These are phyloP conservation scores for Pseudotsuga menziesii DNA, from an alignment of 75 land plant species.

Conservation along the genomic window DNA sequence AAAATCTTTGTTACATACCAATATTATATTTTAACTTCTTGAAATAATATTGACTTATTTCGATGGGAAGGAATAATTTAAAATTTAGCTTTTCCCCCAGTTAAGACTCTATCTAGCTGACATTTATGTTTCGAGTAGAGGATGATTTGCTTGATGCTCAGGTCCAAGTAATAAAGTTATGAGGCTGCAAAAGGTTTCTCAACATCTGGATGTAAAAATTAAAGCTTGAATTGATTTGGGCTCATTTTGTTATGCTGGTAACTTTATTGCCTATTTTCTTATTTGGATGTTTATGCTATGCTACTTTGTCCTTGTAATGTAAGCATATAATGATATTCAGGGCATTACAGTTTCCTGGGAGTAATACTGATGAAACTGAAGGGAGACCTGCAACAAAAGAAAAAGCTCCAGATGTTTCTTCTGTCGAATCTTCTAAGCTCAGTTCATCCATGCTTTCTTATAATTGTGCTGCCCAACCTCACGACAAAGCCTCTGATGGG, in stretches of 20 bases:
- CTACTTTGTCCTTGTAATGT: neutral
- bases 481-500: conserved; percentile 17
- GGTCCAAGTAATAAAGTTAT: neutral
- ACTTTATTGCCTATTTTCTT: neutral
- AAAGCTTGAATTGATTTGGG: neutral
- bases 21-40: too few relatives aligned
- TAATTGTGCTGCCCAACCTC: conserved; percentile 4
- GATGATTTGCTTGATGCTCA: neutral
- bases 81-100: too few relatives aligned
- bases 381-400: neutral
- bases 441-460: conserved; percentile 4
- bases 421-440: neutral
- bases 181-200: neutral
- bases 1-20: too few relatives aligned
- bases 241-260: too few relatives aligned
- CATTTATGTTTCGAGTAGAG: too few relatives aligned
- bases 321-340: conserved; percentile 7
- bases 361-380: conserved; percentile 2
- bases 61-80: too few relatives aligned
- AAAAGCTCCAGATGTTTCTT: conserved; percentile 2
- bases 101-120: too few relatives aligned
- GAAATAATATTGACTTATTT: too few relatives aligned
- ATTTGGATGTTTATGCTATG: conserved; percentile 3
- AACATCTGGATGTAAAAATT: neutral
- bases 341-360: conserved; percentile 3